Percentiles rank a stretch among this genome's conserved stretches.
These are phyloP conservation scores for Phytophthora macrochlamydospora DNA, from an alignment of 352 stramenopile genomes.

Conservation along the genomic window DNA sequence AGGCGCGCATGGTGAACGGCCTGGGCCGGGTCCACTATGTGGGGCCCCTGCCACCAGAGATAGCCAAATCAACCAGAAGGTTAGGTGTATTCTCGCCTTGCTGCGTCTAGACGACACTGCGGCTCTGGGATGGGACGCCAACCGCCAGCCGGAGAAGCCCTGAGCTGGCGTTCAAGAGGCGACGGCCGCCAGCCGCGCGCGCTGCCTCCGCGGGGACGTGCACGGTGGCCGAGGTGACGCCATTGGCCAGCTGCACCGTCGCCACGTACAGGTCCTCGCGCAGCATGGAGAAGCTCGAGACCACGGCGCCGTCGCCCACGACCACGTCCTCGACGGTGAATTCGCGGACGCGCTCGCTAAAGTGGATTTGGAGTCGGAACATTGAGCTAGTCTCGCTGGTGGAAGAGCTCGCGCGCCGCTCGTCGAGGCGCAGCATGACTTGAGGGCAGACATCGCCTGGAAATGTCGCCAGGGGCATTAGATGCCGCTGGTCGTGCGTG, in stretches of 20 bases:
- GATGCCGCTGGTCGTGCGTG: not conserved
- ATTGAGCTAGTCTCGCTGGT: slow-evolving; percentile 4
- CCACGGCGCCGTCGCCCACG: slow-evolving; percentile 25
- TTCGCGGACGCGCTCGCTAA: slow-evolving; percentile 66
- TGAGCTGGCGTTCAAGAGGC: slow-evolving; percentile 19
- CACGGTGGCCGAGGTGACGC: slow-evolving; percentile 6
- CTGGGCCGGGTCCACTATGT: not conserved
- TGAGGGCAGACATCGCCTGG: slow-evolving; percentile 24
- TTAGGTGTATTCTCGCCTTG: too few species aligned
- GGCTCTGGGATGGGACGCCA: not conserved
- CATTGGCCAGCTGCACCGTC: slow-evolving; percentile 20
- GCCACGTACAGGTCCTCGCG: slow-evolving; percentile 47
- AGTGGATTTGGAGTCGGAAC: slow-evolving; percentile 62
- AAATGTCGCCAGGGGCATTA: not conserved
- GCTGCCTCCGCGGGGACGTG: slow-evolving; percentile 23
- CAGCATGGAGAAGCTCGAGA: slow-evolving; percentile 48
- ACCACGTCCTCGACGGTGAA: slow-evolving; percentile 68
- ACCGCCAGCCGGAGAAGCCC: slow-evolving; percentile 23
- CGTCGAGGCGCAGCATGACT: slow-evolving; percentile 24
- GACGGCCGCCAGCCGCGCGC: slow-evolving; percentile 14
- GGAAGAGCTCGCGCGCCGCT: slow-evolving; percentile 24
- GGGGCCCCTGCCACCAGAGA: not conserved
- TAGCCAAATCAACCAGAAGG: not conserved
- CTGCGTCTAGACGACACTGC: too few species aligned
- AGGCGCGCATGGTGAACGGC: not conserved